Percentiles rank a stretch among this genome's conserved stretches.
These are phyloP conservation scores for Oemleria cerasiformis DNA, from an alignment of 306 rosid species.

Conservation along the genomic window DNA sequence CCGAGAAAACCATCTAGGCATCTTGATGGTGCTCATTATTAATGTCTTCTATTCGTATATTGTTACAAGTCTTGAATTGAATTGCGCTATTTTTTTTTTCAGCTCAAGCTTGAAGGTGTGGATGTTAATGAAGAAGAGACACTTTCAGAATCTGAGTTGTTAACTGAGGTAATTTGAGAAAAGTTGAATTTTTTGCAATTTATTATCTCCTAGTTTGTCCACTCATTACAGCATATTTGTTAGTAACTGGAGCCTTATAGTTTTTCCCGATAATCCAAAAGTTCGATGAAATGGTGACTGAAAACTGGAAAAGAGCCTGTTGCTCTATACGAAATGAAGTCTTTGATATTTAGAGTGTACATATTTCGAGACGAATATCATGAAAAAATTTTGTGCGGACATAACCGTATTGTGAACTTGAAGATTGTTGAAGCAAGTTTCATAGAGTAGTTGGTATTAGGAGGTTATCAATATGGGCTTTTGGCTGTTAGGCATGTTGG, in stretches of 20 bases:
- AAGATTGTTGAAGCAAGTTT: neutral
- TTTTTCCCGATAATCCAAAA: neutral
- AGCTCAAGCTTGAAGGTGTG: constrained; percentile 79
- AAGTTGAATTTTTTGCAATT: constrained; percentile 8
- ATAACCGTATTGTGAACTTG: neutral
- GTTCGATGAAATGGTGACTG: neutral
- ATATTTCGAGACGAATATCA: neutral
- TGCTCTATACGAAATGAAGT: neutral
- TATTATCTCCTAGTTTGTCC: neutral
- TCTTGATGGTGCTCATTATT: neutral
- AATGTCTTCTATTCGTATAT: neutral
- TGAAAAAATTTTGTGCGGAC: neutral
- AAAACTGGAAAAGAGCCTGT: neutral
- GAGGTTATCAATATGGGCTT: neutral
- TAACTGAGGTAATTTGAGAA: constrained; percentile 62
- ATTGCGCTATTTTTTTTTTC: constrained; percentile 21
- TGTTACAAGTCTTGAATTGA: constrained; percentile 4
- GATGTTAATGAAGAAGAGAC: constrained; percentile 86
- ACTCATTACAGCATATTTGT: neutral
- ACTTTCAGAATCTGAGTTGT: constrained; percentile 61
- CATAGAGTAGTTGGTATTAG: neutral
- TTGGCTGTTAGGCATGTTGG: neutral
- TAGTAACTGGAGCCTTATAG: neutral
- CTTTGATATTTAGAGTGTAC: neutral
- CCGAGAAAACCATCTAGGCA: neutral